Percentiles rank a stretch among this genome's conserved stretches.
phyloP scores from a whole-genome alignment of 108 stramenopile species.

The Poteriospumella lacustris region DNA sequence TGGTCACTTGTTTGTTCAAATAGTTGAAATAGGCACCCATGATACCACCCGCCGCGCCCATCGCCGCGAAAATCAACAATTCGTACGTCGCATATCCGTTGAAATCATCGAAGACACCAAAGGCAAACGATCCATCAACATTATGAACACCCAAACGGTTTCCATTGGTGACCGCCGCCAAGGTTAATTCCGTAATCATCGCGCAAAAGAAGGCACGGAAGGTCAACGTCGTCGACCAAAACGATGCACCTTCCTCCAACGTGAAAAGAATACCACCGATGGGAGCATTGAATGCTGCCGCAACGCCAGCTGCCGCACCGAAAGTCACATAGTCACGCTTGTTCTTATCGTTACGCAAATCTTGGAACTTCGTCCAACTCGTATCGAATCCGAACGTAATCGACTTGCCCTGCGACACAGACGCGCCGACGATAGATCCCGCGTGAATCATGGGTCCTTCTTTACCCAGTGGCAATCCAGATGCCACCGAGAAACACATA shows the following conservation, averaged over 20 bases:
- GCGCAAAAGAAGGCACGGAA: conserved; percentile 28
- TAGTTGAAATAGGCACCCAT: conserved; percentile 46
- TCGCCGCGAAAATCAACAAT: conserved; percentile 43
- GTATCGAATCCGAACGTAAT: conserved; percentile 30
- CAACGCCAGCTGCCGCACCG: conserved; percentile 28
- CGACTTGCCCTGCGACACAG: conserved; percentile 23
- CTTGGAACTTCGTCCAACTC: conserved; percentile 28
- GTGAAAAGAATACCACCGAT: conserved; percentile 29
- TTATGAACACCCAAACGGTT: not conserved
- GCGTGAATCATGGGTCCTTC: conserved; percentile 28
- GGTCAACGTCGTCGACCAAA: conserved; percentile 24
- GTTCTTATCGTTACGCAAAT: conserved; percentile 35
- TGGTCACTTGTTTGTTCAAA: conserved; percentile 38
- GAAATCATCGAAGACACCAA: conserved; percentile 20
- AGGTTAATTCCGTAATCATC: conserved; percentile 21
- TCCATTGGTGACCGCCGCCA: not conserved
- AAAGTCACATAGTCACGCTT: conserved; percentile 25
- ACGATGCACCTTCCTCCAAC: conserved; percentile 29
- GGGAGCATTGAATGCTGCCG: conserved; percentile 27
- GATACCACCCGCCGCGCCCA: conserved; percentile 43
- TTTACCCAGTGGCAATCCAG: conserved; percentile 28
- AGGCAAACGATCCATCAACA: conserved; percentile 11
- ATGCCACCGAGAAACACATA: conserved; percentile 15
- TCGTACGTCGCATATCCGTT: conserved; percentile 25
- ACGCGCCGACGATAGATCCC: conserved; percentile 17